phyloP scores from a whole-genome alignment of 345 rosid genomes.

The Populus deltoides region DNA sequence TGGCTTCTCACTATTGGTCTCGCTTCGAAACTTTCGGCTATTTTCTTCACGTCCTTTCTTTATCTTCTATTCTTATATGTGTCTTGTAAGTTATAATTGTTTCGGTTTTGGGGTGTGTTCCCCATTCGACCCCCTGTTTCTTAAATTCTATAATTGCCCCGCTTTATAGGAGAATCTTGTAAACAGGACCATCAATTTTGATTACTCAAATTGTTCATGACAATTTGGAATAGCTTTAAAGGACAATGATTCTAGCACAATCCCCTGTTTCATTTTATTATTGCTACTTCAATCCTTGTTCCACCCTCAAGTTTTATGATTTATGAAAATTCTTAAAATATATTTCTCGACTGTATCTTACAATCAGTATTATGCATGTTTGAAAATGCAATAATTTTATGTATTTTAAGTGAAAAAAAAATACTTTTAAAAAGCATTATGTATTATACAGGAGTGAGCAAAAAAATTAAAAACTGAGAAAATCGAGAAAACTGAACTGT shows the following conservation, averaged over 20 bases:
- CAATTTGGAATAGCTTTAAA: background rate
- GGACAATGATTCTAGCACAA: background rate
- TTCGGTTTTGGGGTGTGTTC: background rate
- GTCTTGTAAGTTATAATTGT: background rate
- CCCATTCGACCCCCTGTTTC: background rate
- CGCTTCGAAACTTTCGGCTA: background rate
- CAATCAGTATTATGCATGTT: too few species aligned
- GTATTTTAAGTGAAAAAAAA: too few species aligned
- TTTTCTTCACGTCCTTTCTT: background rate
- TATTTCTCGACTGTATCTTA: too few species aligned
- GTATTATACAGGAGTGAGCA: too few species aligned
- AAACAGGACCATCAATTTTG: background rate
- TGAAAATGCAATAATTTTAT: too few species aligned
- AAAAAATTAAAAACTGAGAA: too few species aligned
- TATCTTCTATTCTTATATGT: background rate
- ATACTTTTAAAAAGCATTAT: too few species aligned
- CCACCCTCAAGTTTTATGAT: too few species aligned
- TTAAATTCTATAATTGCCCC: background rate
- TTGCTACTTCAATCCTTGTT: too few species aligned
- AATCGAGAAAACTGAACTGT: too few species aligned
- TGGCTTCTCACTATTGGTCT: background rate
- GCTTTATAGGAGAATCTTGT: background rate
- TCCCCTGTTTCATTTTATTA: too few species aligned
- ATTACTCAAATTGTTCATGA: background rate
- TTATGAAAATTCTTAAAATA: too few species aligned